Evolutionary conservation across 1,284 basidiomycete species (phyloP).

Genomic region (Ceratobasidium sp.): DNA sequence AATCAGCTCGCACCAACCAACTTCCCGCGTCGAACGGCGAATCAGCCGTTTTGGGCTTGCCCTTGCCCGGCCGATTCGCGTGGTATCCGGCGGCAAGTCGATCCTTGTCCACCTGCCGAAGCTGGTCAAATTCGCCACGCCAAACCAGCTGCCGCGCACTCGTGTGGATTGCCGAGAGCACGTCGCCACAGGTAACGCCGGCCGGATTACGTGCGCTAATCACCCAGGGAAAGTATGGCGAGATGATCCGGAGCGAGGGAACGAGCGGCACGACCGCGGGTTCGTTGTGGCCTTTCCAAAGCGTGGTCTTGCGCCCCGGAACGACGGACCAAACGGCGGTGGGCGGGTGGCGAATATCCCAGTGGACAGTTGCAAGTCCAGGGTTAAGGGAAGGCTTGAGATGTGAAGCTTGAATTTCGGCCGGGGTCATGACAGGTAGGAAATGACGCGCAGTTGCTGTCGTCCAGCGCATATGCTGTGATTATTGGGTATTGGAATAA

Average conservation of each 20-base stretch:
- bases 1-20: constrained; percentile 27
- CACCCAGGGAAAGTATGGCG: constrained; percentile 36
- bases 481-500: constrained; percentile 11
- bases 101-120: constrained; percentile 18
- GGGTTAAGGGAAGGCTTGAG: constrained; percentile 19
- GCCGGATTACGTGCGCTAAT: constrained; percentile 39
- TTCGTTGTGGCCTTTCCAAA: constrained; percentile 26
- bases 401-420: constrained; percentile 31
- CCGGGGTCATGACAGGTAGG: constrained; percentile 23
- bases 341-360: constrained; percentile 31
- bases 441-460: constrained; percentile 29
- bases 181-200: constrained; percentile 39
- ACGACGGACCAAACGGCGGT: constrained; percentile 29
- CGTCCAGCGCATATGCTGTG: constrained; percentile 25
- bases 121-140: constrained; percentile 29
- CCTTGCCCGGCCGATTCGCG: constrained; percentile 17
- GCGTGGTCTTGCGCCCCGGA: constrained; percentile 13
- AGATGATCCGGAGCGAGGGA: constrained; percentile 34
- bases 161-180: constrained; percentile 37
- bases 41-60: constrained; percentile 10
- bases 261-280: constrained; percentile 37
- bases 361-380: constrained; percentile 17
- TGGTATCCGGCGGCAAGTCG: constrained; percentile 21
- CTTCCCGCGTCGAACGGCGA: constrained; percentile 29
- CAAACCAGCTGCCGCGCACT: constrained; percentile 28